Base-by-base conservation (phyloP, 2,329 filamentous ascomycete species). In the Trichoderma breve region DNA sequence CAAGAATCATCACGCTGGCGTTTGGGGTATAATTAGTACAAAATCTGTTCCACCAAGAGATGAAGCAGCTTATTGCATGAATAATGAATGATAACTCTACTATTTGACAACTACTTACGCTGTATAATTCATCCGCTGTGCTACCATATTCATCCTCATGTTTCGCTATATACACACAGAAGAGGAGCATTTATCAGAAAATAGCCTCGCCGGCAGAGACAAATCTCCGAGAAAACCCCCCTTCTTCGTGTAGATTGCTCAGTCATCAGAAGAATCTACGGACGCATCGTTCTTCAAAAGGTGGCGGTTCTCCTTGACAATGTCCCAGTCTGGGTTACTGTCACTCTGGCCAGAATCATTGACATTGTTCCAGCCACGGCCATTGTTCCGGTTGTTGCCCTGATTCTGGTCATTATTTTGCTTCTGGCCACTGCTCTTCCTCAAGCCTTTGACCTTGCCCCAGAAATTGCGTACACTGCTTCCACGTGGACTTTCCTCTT, bases 1-100 rank as follows among this genome's bases (percentile, higher is more conserved):
- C 18, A 61, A 43, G 39, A 21, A 62, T 8, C 53, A 66, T 51
- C 69, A 66, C 62, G 28, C 53, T 34, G 69, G 69, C 36, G 60
- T 71, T 65, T 3, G 6, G 21, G 21, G 14, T 12, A 70, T 32
- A 21, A 34, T 39, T 63, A 63, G 61, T 55, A 70, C 21, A 53
- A 6, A 4, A 15, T 36, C 58, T 63, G 11, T n/a, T 61, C 21
- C 47, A 36, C 53, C 15, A 14, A 53, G 67, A 21, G 39, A 53
- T 62, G 36, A 12, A 18, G 15, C n/a, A 21, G 43, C 66, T 39
- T 15, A 28, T 28, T 28, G n/a, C 36, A 64, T 64, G 60, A 71
- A 32, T 57, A 30, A 70, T 15, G 60, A 30, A 71, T 21, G 60
- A 47, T 47, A 18, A 64, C 47, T 57, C 60, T 30, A 34, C 34